Base-by-base conservation (phyloP, 495 filamentous ascomycete genomes). In the Neurospora africana region DNA sequence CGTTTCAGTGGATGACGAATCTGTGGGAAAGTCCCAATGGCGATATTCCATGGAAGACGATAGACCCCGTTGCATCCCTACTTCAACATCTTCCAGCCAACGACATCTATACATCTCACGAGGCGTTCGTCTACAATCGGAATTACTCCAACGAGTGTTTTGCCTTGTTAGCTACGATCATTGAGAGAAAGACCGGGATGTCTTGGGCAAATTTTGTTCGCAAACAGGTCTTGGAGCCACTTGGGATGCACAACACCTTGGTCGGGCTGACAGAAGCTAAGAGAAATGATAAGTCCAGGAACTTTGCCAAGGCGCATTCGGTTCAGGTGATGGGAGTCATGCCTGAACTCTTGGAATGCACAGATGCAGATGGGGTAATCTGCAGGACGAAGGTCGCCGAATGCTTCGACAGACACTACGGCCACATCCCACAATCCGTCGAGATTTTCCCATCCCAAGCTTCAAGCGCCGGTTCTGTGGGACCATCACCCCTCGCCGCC, bases 81-180 rank as follows among this genome's bases (percentile, higher is more conserved):
- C 61, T 77, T 11, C 15, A 47, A 2, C 33, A 71, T 0, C 35
- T 74, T 6, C 72, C 76, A 4, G 37, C n/a, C 0, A 73, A 71
- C 43, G n/a, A 44, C 9, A 72, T 67, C 10, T 74, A 72, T 8
- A 36, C 44, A 11, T 21, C 17, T 36, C 8, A 61, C 0, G 27
- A 35, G 21, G 17, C 19, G 13, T 76, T 76, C 38, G 3, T 30
- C 30, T 23, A 75, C 35, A 38, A 41, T 2, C 65, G 74, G 3
- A 75, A 75, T 73, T 76, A 76, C 44, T 75, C 69, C n/a, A 76
- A 76, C 36, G 75, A 76, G 30, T 71, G 74, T 21, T 76, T 69
- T 17, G 70, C 70, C 2, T 47, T 76, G 30, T 68, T 73, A 11
- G 74, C 70, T 11, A 36, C 68, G 0, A 38, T 76, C 0, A 41